Evolutionary conservation across 2,329 filamentous ascomycete genomes (phyloP).

Genomic region (Colletotrichum gigasporum): DNA sequence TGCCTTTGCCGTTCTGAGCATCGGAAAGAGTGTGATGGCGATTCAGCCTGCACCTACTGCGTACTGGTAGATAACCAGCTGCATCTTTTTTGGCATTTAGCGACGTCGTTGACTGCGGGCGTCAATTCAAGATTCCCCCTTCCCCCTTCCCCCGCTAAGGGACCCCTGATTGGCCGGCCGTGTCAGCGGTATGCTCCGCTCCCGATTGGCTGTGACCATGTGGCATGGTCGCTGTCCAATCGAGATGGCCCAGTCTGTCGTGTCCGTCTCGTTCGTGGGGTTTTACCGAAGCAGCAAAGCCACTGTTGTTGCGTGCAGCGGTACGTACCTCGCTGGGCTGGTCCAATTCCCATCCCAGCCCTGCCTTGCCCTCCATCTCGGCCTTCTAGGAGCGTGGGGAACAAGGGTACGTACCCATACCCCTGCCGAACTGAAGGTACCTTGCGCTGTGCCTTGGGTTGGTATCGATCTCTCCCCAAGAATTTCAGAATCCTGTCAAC

Average conservation of each 20-base stretch:
- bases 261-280: constrained; percentile 18
- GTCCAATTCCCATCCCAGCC: neutral
- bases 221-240: neutral
- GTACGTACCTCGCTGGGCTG: constrained; percentile 2
- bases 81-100: neutral
- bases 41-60: neutral
- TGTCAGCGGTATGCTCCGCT: constrained; percentile 17
- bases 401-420: constrained; percentile 17
- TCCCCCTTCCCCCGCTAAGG: constrained; percentile 8
- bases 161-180: constrained; percentile 17
- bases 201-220: constrained; percentile 19
- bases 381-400: constrained; percentile 17
- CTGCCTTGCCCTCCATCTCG: neutral
- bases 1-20: neutral
- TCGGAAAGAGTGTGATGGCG: neutral
- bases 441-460: neutral
- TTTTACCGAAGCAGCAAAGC: neutral
- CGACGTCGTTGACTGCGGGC: constrained; percentile 6
- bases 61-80: neutral
- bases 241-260: constrained; percentile 1
- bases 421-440: too few relatives aligned
- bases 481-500: constrained; percentile 1
- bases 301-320: constrained; percentile 3
- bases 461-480: constrained; percentile 7
- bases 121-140: constrained; percentile 31